A percentile compares a stretch with the other conserved stretches of the same genome.
These are phyloP conservation scores for Aspergillus aculeatinus DNA, from an alignment of 2,329 filamentous ascomycete species.

Conservation along the genomic window DNA sequence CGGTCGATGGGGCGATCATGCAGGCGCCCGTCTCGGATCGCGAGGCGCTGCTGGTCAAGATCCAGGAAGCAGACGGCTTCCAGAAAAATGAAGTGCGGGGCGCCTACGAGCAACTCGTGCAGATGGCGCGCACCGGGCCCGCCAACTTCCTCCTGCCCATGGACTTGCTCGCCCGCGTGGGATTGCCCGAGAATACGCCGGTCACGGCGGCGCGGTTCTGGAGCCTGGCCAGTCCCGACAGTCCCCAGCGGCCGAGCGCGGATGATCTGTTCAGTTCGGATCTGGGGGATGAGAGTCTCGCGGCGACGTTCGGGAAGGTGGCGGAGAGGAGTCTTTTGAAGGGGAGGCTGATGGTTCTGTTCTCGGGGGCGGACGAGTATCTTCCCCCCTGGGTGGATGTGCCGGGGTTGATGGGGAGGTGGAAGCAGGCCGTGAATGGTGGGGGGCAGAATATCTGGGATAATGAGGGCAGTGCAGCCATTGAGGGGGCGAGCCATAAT, in stretches of 20 bases:
- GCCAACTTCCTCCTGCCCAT: constrained; percentile 32
- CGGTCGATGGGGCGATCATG: constrained; percentile 71
- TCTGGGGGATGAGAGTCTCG: constrained; percentile 59
- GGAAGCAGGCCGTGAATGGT: constrained; percentile 42
- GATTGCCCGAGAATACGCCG: constrained; percentile 39
- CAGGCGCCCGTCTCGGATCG: constrained; percentile 80
- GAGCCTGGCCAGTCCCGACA: constrained; percentile 54
- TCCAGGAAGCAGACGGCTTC: constrained; percentile 14
- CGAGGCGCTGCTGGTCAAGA: constrained; percentile 54
- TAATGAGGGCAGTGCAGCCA: constrained; percentile 47
- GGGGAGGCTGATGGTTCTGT: constrained; percentile 44
- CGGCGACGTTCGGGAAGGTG: constrained; percentile 62
- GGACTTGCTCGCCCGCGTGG: constrained; percentile 33
- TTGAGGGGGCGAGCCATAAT: constrained; percentile 51
- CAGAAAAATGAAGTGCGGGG: constrained; percentile 19
- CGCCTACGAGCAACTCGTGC: constrained; percentile 36
- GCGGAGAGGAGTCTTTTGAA: constrained; percentile 36
- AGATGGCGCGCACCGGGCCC: constrained; percentile 31
- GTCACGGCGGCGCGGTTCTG: constrained; percentile 60
- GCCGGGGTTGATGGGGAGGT: constrained; percentile 42
- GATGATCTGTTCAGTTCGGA: constrained; percentile 91
- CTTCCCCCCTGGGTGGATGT: constrained; percentile 48
- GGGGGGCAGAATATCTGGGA: constrained; percentile 47
- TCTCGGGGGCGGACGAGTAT: constrained; percentile 49
- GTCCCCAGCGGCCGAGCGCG: constrained; percentile 60